Base-by-base conservation (phyloP, 148 eudicot species). In the Amaranthus hypochondriacus region DNA sequence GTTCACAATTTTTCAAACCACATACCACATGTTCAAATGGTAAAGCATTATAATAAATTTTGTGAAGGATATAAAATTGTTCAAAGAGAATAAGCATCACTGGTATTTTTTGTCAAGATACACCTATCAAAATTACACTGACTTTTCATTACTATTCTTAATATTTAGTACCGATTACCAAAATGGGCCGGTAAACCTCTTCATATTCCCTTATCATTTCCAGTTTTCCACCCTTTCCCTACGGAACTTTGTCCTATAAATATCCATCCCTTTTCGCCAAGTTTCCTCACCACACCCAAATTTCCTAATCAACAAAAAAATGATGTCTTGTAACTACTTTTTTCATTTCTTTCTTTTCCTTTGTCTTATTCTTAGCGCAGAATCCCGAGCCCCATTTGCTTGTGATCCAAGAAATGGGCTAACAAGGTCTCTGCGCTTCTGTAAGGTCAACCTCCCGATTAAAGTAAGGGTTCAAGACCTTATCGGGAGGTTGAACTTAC, bases 401-500 rank as follows among this genome's bases (percentile, higher is more conserved):
- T 94, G 98, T 51, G 92, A 88, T 75, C 91, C 97, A 0, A 61
- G 62, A 18, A 80, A 89, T 18, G 83, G 77, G 43, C 3, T 44
- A 53, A 89, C 93, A 6, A 56, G 81, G 8, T 73, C 76, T 75
- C 39, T 87, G 8, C 88, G 88, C 46, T 95, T 95, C 71, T 95
- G 98, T 56, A 75, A 86, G 66, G 75, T 51, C 7, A 68, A 81
- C 61, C 78, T 92, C 18, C 92, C 84, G 0, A 81, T 87, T 7
- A 69, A 55, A 1, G 83, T 51, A 1, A 77, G 98, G 11, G 98
- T 92, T 3, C 62, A 49, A 53, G 98, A 95, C 79, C 47, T 95
- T 67, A 65, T 95, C 14, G 86, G 92, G 55, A 83, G 98, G 61
- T 62, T 95, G 57, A 88, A 89, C 60, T 73, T 92, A 76, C 87